Conservation (phyloP, 768 basidiomycete species). For the Leccinellum luteum region DNA sequence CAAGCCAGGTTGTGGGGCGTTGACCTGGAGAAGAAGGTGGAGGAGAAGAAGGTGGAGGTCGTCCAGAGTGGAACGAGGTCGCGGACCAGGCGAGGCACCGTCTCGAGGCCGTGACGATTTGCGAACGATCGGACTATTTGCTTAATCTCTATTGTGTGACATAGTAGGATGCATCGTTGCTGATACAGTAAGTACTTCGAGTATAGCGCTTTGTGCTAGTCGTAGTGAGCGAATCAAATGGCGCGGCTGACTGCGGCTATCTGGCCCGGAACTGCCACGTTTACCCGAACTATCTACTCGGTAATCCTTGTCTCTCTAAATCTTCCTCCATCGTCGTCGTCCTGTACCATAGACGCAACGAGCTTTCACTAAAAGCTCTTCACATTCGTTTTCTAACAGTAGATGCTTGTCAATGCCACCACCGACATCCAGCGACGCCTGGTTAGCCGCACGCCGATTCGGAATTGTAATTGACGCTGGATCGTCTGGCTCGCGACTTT, state of each 20-base stretch:
- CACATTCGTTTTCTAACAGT: slow-evolving; percentile 25
- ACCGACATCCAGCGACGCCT: slow-evolving; percentile 64
- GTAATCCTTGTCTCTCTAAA: background rate
- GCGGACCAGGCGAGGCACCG: slow-evolving; percentile 24
- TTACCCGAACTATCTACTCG: background rate
- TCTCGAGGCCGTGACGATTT: slow-evolving; percentile 16
- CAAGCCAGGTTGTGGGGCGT: slow-evolving; percentile 39
- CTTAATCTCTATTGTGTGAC: slow-evolving; percentile 7
- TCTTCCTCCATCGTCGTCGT: background rate
- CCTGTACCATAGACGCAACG: slow-evolving; percentile 12
- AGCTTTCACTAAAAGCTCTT: slow-evolving; percentile 20
- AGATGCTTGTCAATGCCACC: slow-evolving; percentile 62
- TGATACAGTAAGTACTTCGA: background rate
- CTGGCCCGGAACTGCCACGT: too few species aligned
- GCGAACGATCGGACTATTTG: background rate
- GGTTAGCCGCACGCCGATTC: slow-evolving; percentile 79
- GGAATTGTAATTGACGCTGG: slow-evolving; percentile 98
- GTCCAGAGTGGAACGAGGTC: slow-evolving; percentile 29
- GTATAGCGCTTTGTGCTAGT: background rate
- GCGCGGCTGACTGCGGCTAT: too few species aligned
- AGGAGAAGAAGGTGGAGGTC: slow-evolving; percentile 18
- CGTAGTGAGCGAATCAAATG: background rate
- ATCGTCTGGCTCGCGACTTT: slow-evolving; percentile 88
- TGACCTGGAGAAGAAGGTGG: slow-evolving; percentile 24
- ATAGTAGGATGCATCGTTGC: slow-evolving; percentile 1